Evolutionary conservation across 2,329 filamentous ascomycete genomes (phyloP).

Genomic region (Epichloe coenophiala): DNA sequence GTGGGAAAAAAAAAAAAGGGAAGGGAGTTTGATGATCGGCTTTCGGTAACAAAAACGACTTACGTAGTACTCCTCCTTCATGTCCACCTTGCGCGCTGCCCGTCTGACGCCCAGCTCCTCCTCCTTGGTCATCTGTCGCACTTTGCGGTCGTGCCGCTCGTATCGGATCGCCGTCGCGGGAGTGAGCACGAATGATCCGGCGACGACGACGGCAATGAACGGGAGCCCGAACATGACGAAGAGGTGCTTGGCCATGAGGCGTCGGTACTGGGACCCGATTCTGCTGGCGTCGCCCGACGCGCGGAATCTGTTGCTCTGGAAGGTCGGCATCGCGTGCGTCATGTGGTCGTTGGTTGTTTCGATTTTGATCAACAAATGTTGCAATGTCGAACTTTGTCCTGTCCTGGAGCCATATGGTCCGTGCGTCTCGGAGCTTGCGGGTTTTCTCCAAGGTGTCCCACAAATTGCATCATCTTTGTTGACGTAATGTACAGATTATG

Average conservation of each 20-base stretch:
- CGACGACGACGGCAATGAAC: conserved; percentile 80
- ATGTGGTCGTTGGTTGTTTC: neutral
- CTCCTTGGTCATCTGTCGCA: conserved; percentile 70
- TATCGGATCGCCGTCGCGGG: conserved; percentile 89
- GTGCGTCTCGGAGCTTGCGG: too few relatives aligned
- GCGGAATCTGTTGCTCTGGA: conserved; percentile 59
- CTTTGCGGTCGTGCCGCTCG: conserved; percentile 82
- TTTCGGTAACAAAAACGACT: too few relatives aligned
- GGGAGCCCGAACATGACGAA: conserved; percentile 91
- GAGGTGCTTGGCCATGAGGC: conserved; percentile 60
- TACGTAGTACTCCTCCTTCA: conserved; percentile 80
- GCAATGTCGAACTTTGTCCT: too few relatives aligned
- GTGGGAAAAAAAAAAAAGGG: neutral
- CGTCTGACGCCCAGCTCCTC: conserved; percentile 75
- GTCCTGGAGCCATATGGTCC: too few relatives aligned
- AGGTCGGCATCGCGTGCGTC: conserved; percentile 29
- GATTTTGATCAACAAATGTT: too few relatives aligned
- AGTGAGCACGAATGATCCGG: conserved; percentile 85
- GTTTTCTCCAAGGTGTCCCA: too few relatives aligned
- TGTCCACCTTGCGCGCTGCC: conserved; percentile 56
- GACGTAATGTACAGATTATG: too few relatives aligned
- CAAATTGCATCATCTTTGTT: too few relatives aligned
- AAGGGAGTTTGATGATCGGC: too few relatives aligned
- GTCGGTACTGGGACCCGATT: conserved; percentile 65
- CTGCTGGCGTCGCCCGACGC: conserved; percentile 50